Evolutionary conservation across 106 monocot species (phyloP).

Genomic region (Alisma plantagoaquatica): DNA sequence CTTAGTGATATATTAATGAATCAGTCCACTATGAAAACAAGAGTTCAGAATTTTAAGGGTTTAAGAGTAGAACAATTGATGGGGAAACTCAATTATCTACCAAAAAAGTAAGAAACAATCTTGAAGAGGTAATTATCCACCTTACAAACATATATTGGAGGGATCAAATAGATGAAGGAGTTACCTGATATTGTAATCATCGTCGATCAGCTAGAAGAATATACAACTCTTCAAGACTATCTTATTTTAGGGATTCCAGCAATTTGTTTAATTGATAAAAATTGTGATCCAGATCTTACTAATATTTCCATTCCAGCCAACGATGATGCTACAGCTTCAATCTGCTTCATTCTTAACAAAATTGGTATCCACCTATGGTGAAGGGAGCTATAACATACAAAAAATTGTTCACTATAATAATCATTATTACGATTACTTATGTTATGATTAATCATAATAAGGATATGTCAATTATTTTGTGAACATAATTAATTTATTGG

Average conservation of each 20-base stretch:
- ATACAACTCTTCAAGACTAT: not conserved
- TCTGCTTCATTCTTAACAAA: slow-evolving; percentile 1
- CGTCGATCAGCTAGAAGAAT: not conserved
- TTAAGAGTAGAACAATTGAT: slow-evolving; percentile 6
- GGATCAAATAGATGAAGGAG: slow-evolving; percentile 8
- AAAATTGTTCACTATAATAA: not conserved
- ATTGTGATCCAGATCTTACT: slow-evolving; percentile 1
- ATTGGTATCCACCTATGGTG: not conserved
- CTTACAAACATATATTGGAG: slow-evolving; percentile 6
- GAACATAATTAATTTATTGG: not conserved
- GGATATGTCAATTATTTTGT: not conserved
- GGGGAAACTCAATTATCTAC: not conserved
- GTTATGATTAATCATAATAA: not conserved
- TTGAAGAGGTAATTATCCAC: slow-evolving; percentile 9
- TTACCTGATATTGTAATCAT: slow-evolving; percentile 4
- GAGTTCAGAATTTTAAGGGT: slow-evolving; percentile 5
- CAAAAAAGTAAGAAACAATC: slow-evolving; percentile 5
- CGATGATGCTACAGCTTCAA: slow-evolving; percentile 2
- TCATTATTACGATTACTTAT: too few relatives aligned
- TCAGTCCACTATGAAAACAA: slow-evolving; percentile 6
- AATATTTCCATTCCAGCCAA: slow-evolving; percentile 2
- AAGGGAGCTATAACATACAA: not conserved
- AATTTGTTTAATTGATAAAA: slow-evolving; percentile 5
- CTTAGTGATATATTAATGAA: slow-evolving; percentile 1
- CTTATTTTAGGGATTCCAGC: slow-evolving; percentile 1